Evolutionary conservation across 495 filamentous ascomycete species (phyloP).

Genomic region (Neohortaea acidophila): DNA sequence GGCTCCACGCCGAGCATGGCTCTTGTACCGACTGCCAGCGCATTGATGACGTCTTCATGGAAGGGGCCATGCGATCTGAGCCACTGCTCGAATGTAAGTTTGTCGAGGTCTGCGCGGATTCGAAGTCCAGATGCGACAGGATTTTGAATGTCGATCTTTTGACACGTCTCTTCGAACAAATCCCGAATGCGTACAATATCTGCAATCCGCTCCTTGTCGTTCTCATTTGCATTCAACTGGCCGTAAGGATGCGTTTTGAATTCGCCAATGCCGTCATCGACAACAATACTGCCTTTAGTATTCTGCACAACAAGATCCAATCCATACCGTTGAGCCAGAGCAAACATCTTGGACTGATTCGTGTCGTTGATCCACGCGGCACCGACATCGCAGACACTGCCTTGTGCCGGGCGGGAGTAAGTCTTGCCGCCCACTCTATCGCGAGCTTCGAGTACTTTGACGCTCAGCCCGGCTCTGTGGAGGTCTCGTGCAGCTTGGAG

Average conservation of each 20-base stretch:
- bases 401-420: conserved; percentile 18
- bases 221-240: conserved; percentile 2
- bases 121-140: conserved; percentile 3
- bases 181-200: conserved; percentile 9
- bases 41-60: conserved; percentile 16
- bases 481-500: conserved; percentile 32
- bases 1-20: conserved; percentile 34
- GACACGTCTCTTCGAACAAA: conserved; percentile 11
- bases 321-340: conserved; percentile 24
- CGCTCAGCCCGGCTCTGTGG: conserved; percentile 29
- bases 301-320: conserved; percentile 34
- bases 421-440: conserved; percentile 40
- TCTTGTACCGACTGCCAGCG: conserved; percentile 27
- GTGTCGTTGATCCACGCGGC: conserved; percentile 40
- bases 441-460: conserved; percentile 34
- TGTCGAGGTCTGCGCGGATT: conserved; percentile 7
- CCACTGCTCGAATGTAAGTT: conserved; percentile 11
- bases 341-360: conserved; percentile 31
- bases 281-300: conserved; percentile 21
- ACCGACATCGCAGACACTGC: conserved; percentile 31
- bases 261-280: conserved; percentile 7
- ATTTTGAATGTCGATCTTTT: conserved; percentile 10
- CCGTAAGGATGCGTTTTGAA: conserved; percentile 11
- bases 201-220: conserved; percentile 5
- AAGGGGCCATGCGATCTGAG: conserved; percentile 6